Base-by-base conservation (phyloP, 768 basidiomycete genomes). In the Hericium coralloides region DNA sequence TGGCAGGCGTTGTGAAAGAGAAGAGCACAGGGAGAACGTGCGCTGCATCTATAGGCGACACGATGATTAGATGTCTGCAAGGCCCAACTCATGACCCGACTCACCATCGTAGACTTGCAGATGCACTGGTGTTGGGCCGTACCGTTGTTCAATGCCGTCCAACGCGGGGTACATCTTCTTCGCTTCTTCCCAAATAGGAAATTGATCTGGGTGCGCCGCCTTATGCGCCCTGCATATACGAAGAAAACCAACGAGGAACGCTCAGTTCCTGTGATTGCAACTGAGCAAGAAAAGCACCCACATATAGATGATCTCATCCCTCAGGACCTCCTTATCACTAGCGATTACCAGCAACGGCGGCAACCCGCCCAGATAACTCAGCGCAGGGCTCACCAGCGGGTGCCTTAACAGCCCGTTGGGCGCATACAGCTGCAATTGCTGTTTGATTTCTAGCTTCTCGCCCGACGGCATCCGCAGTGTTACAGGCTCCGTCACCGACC, bases 261-360 rank as follows among this genome's bases (percentile, higher is more conserved):
- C 12, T 45, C 43, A 45, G 43, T 17, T 45, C 43, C 5, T 5
- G 18, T 18, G 43, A 23, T n/a, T 8, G 31, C 26, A 52, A 20
- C 20, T 37, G 12, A 18, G 12, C 2, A 20, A 31, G n/a, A 9
- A 31, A 36, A 14, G 48, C 53, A 20, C 14, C n/a, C 36, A 90
- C 92, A 80, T 73, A 66, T 92, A 98, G 31, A 98, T 82, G 37
- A 92, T 84, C 69, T 98, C 95, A 66, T 98, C 95, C 55, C 94
- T 76, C 45, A 98, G 70, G 0, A 95, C 92, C 72, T 98, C 95
- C 64, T 87, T 89, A 56, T 97, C 89, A 41, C 95, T 85, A 1
- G 84, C 88, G 60, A 94, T 83, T 61, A 99, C 72, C 23, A 92
- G 71, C 49, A 98, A 66, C 12, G 97, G 97, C 2, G 92, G 92